These are phyloP conservation scores for Hemileia vastatrix DNA, from an alignment of 1,284 basidiomycete species.

Conservation along the genomic window DNA sequence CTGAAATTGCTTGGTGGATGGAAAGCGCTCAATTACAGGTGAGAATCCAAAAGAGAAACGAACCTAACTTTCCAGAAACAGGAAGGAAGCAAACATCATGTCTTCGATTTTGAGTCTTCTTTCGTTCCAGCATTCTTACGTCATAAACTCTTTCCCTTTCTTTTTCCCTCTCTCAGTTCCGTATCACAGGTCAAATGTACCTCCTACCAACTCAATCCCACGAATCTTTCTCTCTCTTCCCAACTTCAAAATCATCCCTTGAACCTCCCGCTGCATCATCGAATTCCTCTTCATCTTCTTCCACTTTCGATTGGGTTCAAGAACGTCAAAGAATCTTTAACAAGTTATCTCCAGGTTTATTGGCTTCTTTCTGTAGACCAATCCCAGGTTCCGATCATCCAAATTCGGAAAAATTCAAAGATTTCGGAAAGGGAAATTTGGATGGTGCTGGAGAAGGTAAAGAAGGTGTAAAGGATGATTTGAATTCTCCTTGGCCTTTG, in stretches of 20 bases:
- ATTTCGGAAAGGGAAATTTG: neutral
- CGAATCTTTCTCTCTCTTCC: neutral
- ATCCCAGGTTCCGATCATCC: slow-evolving; percentile 43
- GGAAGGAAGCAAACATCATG: no score
- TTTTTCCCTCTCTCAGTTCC: no score
- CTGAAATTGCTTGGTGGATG: slow-evolving; percentile 46
- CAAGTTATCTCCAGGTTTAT: slow-evolving; percentile 41
- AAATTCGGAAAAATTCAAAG: slow-evolving; percentile 11
- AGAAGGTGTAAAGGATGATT: slow-evolving; percentile 12
- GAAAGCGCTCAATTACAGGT: slow-evolving; percentile 41
- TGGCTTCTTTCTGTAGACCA: slow-evolving; percentile 44
- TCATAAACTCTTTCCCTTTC: no score
- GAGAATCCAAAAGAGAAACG: no score
- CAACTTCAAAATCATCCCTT: slow-evolving; percentile 6
- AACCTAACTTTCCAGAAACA: no score
- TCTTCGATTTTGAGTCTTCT: no score
- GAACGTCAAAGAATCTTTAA: slow-evolving; percentile 43
- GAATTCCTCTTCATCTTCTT: slow-evolving; percentile 23
- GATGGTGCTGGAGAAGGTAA: slow-evolving; percentile 22
- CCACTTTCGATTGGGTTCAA: slow-evolving; percentile 42
- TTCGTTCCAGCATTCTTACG: no score
- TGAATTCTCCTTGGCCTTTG: slow-evolving; percentile 32
- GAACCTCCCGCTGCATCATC: slow-evolving; percentile 7
- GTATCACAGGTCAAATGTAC: slow-evolving; percentile 39
- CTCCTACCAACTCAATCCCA: slow-evolving; percentile 38